Conservation (phyloP, 441 rosid species). For the Flueggea neowawraea region DNA sequence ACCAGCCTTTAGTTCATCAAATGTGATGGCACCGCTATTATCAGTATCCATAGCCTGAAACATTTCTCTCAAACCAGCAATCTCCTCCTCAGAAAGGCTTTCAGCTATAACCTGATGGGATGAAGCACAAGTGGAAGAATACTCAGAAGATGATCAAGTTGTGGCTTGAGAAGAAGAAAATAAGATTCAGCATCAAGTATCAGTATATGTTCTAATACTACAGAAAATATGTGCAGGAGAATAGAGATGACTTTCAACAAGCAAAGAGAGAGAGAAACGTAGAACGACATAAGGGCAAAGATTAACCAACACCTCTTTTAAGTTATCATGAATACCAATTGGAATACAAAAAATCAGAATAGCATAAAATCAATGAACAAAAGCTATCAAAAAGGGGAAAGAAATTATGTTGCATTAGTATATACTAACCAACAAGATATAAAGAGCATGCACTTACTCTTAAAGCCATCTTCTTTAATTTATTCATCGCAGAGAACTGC, state of each 20-base stretch:
- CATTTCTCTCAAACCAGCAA: conserved; percentile 98
- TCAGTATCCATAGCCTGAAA: conserved; percentile 96
- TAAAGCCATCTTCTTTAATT: conserved; percentile 96
- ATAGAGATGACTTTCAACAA: background rate
- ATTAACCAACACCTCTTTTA: too few species aligned
- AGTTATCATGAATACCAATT: too few species aligned
- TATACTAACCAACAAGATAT: too few species aligned
- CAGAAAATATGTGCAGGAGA: background rate
- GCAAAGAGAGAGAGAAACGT: too few species aligned
- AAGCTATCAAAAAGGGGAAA: too few species aligned
- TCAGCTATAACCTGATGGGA: conserved; percentile 90
- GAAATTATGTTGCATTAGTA: too few species aligned
- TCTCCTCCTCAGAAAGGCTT: conserved; percentile 99
- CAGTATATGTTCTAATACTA: too few species aligned
- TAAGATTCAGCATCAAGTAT: too few species aligned
- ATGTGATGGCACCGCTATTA: conserved; percentile 96
- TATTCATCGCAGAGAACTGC: conserved; percentile 98
- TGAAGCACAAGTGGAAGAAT: background rate
- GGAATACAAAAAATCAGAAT: too few species aligned
- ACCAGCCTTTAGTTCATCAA: conserved; percentile 99
- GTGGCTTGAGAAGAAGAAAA: too few species aligned
- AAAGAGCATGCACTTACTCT: conserved; percentile 39
- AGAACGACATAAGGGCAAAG: too few species aligned
- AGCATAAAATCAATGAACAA: background rate
- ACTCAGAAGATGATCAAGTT: too few species aligned